Percentiles rank a stretch among this genome's conserved stretches.
These are phyloP conservation scores for Alternaria panax DNA, from an alignment of 2,329 filamentous ascomycete species.

Conservation along the genomic window DNA sequence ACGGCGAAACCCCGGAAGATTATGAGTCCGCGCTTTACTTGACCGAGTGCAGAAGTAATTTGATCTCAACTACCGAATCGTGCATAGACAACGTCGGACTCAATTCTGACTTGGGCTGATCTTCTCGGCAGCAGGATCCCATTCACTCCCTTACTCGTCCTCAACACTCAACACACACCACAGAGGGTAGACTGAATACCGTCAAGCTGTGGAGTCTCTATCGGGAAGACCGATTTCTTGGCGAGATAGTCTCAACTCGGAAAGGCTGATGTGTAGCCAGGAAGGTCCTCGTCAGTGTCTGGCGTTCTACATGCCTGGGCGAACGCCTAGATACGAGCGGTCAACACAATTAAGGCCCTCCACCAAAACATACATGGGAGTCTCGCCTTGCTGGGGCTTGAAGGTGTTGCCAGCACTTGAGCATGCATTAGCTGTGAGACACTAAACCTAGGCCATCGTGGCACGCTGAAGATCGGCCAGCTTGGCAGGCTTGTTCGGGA, in stretches of 20 bases:
- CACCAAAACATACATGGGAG: neutral
- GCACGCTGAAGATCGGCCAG: slow-evolving; percentile 18
- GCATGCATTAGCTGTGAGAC: slow-evolving; percentile 1
- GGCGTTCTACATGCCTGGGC: neutral
- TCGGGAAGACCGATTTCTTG: neutral
- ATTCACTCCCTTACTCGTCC: neutral
- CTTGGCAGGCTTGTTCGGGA: neutral
- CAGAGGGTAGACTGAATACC: neutral
- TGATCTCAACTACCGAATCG: neutral
- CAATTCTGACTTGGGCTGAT: neutral
- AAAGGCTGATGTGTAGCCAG: neutral
- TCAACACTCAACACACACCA: neutral
- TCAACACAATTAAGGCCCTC: neutral
- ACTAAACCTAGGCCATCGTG: slow-evolving; percentile 5
- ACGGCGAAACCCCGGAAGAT: neutral
- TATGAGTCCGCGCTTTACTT: neutral
- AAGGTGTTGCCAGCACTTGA: neutral
- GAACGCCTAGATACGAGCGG: neutral
- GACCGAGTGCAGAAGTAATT: neutral
- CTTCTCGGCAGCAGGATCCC: neutral
- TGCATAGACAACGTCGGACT: neutral
- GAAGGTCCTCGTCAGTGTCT: neutral
- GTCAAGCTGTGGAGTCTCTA: neutral
- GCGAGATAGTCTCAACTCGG: neutral
- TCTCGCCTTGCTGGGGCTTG: neutral